A percentile compares a stretch with the other conserved stretches of the same genome.
phyloP scores from a whole-genome alignment of 805 yeast species.

The Candida nemodendra region DNA sequence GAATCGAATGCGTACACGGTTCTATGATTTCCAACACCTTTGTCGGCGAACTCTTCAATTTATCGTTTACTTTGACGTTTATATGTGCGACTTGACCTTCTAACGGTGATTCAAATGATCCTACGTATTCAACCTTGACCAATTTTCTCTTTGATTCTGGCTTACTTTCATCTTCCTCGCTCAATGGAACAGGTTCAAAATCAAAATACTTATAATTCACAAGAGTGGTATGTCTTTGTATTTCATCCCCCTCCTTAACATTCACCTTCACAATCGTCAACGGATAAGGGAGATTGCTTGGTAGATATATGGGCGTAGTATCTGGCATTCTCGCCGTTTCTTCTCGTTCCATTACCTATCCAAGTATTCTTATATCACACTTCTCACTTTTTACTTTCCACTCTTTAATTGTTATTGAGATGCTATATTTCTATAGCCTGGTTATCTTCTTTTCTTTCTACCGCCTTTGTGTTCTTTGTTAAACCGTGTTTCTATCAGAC shows the following conservation, averaged over 20 bases:
- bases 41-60: slow-evolving; percentile 45
- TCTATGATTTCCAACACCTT: slow-evolving; percentile 62
- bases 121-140: slow-evolving; percentile 62
- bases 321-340: too few species aligned
- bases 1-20: slow-evolving; percentile 89
- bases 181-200: slow-evolving; percentile 53
- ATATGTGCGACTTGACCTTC: slow-evolving; percentile 63
- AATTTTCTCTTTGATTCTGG: slow-evolving; percentile 42
- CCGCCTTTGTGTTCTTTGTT: too few species aligned
- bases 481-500: too few species aligned
- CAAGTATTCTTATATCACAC: too few species aligned
- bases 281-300: slow-evolving; percentile 67
- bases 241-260: slow-evolving; percentile 42
- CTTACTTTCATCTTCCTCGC: slow-evolving; percentile 37
- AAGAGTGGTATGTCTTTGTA: slow-evolving; percentile 52
- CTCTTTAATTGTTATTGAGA: too few species aligned
- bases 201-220: slow-evolving; percentile 68
- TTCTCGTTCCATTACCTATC: too few species aligned
- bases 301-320: slow-evolving; percentile 51
- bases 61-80: slow-evolving; percentile 56
- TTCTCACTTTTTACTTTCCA: too few species aligned
- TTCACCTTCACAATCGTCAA: slow-evolving; percentile 56
- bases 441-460: too few species aligned
- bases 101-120: slow-evolving; percentile 79
- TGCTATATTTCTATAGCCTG: too few species aligned